Base-by-base conservation (phyloP, 1,284 basidiomycete species). In the Leccinum angustisporum region DNA sequence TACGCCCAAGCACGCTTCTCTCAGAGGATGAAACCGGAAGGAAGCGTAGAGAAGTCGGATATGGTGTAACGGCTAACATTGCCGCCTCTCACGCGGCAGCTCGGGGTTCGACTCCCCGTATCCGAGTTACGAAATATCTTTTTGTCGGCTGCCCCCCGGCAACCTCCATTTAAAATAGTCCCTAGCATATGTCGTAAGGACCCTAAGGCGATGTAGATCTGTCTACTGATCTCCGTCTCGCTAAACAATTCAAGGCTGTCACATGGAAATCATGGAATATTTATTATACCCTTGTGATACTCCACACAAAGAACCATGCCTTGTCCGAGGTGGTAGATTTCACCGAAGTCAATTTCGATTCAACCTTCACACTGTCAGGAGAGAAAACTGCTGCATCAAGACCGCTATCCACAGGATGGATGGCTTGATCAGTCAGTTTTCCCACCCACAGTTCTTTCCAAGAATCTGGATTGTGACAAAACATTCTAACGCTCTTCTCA, bases 21-120 rank as follows among this genome's bases (percentile, higher is more conserved):
- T n/a, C n/a, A n/a, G n/a, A n/a, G n/a, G n/a, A n/a, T 13, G 7
- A 11, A 21, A 46, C 11, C 43, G 43, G 43, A 11, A 18, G 18
- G 43, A 46, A 46, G 34, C 5, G 34, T 36, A 13, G 13, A 36
- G 34, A 36, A 34, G 27, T 53, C 81, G 80, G 84, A 79, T 85
- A 85, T 85, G 84, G 83, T 86, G 84, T 86, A 86, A 85, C 78
- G 84, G 84, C 82, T 83, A 86, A 85, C 84, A 85, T 85, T 85
- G 79, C 83, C 83, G 83, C 84, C 84, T 86, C 80, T 85, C 83
- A 85, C 78, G 79, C 81, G 81, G 80, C 75, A 81, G 81, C 82
- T 82, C 82, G 80, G 80, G 81, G 82, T 83, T 83, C 81, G 81
- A 83, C 75, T 83, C 81, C 81, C 81, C 79, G 81, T 81, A 80